Percentiles rank a stretch among this genome's conserved stretches.
Evolutionary conservation across 2,329 filamentous ascomycete genomes (phyloP).

Genomic region (Claviceps humidiphila): DNA sequence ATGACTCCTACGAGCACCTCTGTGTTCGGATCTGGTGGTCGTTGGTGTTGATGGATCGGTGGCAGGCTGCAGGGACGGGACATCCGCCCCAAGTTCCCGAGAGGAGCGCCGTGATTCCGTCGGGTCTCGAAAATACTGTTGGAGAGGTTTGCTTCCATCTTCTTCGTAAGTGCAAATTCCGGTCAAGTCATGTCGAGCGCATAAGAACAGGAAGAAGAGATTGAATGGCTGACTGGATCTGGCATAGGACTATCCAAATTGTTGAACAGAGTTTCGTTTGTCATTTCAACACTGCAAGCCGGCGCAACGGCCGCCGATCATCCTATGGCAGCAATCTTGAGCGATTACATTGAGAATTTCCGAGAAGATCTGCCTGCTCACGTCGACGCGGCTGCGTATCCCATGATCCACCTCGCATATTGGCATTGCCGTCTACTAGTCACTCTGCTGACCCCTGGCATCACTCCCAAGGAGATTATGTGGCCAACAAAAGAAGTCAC

Average conservation of each 20-base stretch:
- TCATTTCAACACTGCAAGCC: conserved; percentile 23
- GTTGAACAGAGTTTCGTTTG: conserved; percentile 28
- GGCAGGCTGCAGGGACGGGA: conserved; percentile 56
- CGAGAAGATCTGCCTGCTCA: conserved; percentile 48
- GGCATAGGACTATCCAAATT: conserved; percentile 41
- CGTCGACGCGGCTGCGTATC: conserved; percentile 37
- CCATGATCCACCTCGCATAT: conserved; percentile 52
- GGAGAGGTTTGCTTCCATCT: conserved; percentile 53
- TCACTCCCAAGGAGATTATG: conserved; percentile 43
- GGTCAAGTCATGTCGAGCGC: background rate
- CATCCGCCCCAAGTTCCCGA: conserved; percentile 50
- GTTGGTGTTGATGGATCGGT: conserved; percentile 57
- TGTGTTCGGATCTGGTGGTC: conserved; percentile 58
- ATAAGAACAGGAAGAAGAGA: background rate
- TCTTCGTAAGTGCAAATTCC: conserved; percentile 37
- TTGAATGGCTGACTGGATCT: background rate
- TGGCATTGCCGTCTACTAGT: conserved; percentile 56
- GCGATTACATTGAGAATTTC: conserved; percentile 42
- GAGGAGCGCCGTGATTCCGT: conserved; percentile 43
- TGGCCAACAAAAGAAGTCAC: conserved; percentile 47
- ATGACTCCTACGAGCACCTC: conserved; percentile 49
- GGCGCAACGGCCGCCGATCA: conserved; percentile 21
- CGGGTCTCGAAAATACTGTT: conserved; percentile 45
- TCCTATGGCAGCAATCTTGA: conserved; percentile 20
- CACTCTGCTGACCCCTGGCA: conserved; percentile 43